phyloP scores from a whole-genome alignment of 2,329 filamentous ascomycete species.

The Paracoccidioides lutzii region DNA sequence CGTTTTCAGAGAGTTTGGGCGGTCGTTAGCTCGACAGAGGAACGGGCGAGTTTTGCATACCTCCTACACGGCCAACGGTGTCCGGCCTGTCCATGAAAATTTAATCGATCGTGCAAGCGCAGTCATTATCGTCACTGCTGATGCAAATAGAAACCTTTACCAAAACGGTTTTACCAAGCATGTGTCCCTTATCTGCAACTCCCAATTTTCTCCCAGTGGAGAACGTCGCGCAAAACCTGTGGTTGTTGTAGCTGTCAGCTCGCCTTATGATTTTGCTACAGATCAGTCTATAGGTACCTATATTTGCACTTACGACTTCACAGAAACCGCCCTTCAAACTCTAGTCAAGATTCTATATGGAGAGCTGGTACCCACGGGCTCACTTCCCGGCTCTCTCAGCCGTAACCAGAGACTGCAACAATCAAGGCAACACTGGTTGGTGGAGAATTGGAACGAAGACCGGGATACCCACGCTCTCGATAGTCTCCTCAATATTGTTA shows the following conservation, averaged over 20 bases:
- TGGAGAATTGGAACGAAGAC: slow-evolving; percentile 72
- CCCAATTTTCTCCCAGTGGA: slow-evolving; percentile 26
- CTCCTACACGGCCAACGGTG: slow-evolving; percentile 86
- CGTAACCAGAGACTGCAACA: slow-evolving; percentile 80
- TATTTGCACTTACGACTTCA: slow-evolving; percentile 92
- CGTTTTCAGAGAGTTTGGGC: slow-evolving; percentile 80
- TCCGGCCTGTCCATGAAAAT: slow-evolving; percentile 85
- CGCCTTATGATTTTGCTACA: slow-evolving; percentile 92
- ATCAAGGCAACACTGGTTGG: slow-evolving; percentile 88
- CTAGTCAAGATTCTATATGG: slow-evolving; percentile 75
- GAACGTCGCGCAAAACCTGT: slow-evolving; percentile 53
- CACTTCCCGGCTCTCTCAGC: slow-evolving; percentile 57
- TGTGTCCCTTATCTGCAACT: slow-evolving; percentile 76
- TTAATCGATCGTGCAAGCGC: slow-evolving; percentile 77
- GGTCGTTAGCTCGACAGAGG: slow-evolving; percentile 71
- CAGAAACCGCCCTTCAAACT: slow-evolving; percentile 76
- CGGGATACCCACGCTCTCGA: slow-evolving; percentile 63
- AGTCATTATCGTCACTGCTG: slow-evolving; percentile 82
- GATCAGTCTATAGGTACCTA: slow-evolving; percentile 84
- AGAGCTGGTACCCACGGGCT: slow-evolving; percentile 47
- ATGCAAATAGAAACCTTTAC: slow-evolving; percentile 87
- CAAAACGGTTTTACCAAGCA: slow-evolving; percentile 94
- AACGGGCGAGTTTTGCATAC: slow-evolving; percentile 83
- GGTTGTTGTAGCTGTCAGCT: slow-evolving; percentile 84
- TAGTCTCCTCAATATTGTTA: slow-evolving; percentile 57